Evolutionary conservation across 2,329 filamentous ascomycete species (phyloP), one percentile per base, ranked within the genome.

Genomic region (Xylaria sp.): DNA sequence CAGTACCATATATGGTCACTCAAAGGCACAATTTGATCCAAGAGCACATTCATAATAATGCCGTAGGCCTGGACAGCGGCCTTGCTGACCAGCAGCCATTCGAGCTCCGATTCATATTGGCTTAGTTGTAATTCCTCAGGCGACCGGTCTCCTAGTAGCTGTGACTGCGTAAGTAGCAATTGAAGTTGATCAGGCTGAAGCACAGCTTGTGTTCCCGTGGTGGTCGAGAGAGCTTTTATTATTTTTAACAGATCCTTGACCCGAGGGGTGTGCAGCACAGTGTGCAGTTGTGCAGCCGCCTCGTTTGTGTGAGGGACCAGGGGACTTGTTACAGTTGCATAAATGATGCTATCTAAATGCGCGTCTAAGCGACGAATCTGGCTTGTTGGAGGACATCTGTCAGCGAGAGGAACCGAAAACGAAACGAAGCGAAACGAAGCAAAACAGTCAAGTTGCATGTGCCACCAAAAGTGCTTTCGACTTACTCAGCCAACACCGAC

Each of bases 1-100:
- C 96, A 99, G 79, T 98, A 98, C 89, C 92, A 94, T 27, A 97
- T 91, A 74, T 97, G 94, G 72, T 97, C 91, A 74, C 90, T 92
- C 21, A 99, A 81, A 0, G 91, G 91, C 12, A 95, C 90, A 12
- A 94, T 97, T 75, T 96, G 92, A 64, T 95, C 91, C 12, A 98
- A 82, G 3, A 98, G 85, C 0, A 88, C 90, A 73, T 90, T 90
- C 73, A 98, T 83, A 48, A 97, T 86, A 58, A 93, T 83, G 3
- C 95, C 95, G 76, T 97, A 97, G 0, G 92, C 90, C 77, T 98
- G 95, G n/a, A 94, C 89, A 0, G 94, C 93, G 4, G 94, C 94
- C 80, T 98, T 99, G 80, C 92, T 93, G 35, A 97, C 87, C 18
- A 98, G 84, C 27, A 98, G 82, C 96, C 96, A 98, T 80, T 97